Base-by-base conservation (phyloP, 1,139 yeast genomes). In the Pichia norvegensis region DNA sequence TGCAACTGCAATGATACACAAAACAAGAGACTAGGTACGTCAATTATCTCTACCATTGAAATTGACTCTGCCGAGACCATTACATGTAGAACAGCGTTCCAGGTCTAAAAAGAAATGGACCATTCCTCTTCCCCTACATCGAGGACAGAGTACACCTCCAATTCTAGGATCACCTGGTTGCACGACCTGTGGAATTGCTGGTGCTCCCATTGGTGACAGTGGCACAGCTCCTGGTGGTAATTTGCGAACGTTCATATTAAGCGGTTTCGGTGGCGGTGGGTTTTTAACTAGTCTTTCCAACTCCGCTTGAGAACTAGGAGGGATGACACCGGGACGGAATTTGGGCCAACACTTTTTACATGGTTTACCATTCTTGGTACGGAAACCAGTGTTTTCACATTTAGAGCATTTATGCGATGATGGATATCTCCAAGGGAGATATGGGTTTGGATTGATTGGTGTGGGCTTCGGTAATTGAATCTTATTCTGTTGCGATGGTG, bases 141-240 rank as follows among this genome's bases (percentile, higher is more conserved):
- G 65, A 0, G 90, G 90, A 65, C 97, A 88, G 6, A 82, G 57
- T 1, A 71, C 62, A 1, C 96, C 96, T 0, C 96, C 96, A 13
- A 86, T 67, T 22, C 90, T 63, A 0, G 95, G 95, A 55, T 87
- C 95, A 1, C 95, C 95, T 0, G 95, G 95, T 11, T 59, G 64
- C 1, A 85, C 84, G 29, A 77, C 66, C 11, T 75, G 43, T 0
- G 79, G 61, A 11, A 20, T 36, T 20, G 38, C 20, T 21, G 38
- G 38, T 7, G 25, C 17, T 8, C 16, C 23, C 25, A 22, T 10
- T 20, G 35, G 35, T 13, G 52, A 46, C 29, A 40, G 22, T 14
- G 43, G 20, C 23, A 50, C 42, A 4, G 47, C 38, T 5, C 60
- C 60, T 0, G 60, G 60, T 3, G 50, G 62, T 11, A 57, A 23